These are phyloP conservation scores for Trematosphaeria pertusa DNA, from an alignment of 2,329 filamentous ascomycete genomes.

Conservation along the genomic window DNA sequence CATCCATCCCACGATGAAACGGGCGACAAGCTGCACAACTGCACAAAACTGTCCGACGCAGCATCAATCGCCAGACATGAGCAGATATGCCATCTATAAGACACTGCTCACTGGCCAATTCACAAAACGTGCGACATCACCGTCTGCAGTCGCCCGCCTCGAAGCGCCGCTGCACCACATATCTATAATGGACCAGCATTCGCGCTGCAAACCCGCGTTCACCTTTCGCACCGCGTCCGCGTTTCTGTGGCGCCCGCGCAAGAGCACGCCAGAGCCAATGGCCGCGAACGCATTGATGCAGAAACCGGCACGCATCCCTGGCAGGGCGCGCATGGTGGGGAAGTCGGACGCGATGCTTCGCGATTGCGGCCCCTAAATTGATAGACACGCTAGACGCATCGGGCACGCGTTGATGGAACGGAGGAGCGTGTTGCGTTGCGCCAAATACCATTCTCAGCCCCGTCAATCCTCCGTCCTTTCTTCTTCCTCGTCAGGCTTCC, in stretches of 20 bases:
- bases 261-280: constrained; percentile 21
- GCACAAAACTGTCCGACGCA: constrained; percentile 5
- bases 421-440: constrained; percentile 4
- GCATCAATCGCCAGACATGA: neutral
- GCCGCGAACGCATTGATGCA: constrained; percentile 21
- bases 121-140: neutral
- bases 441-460: constrained; percentile 23
- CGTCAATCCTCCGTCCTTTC: constrained; percentile 18
- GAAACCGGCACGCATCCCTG: constrained; percentile 23
- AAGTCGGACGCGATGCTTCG: constrained; percentile 25
- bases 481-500: constrained; percentile 15
- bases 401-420: constrained; percentile 25
- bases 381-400: constrained; percentile 32
- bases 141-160: constrained; percentile 3
- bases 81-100: neutral
- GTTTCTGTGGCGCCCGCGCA: constrained; percentile 22
- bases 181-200: constrained; percentile 15
- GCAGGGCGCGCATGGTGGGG: constrained; percentile 8
- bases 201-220: constrained; percentile 27
- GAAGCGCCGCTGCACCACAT: constrained; percentile 9
- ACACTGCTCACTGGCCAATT: neutral
- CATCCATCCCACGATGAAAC: constrained; percentile 32
- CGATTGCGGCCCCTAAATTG: constrained; percentile 17
- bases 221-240: constrained; percentile 33
- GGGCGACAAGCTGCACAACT: constrained; percentile 9